Base-by-base conservation (phyloP, 257 asterid species). In the Gynochthodes officinalis region DNA sequence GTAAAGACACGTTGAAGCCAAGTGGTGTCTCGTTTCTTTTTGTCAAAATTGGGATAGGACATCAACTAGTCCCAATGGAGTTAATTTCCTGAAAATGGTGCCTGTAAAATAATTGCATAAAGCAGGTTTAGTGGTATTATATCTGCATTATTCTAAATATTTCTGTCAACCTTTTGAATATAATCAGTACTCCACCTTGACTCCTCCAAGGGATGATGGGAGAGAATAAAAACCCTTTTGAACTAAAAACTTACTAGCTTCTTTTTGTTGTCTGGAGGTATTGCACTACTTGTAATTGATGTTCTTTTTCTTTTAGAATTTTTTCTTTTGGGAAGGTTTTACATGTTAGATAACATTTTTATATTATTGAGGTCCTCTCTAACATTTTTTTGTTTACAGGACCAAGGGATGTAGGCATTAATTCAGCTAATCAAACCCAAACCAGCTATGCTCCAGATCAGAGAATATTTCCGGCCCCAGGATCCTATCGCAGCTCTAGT, bases 381-480 rank as follows among this genome's bases (percentile, higher is more conserved):
- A 19, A 39, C 32, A 19, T 18, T 9, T 59, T 5, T 32, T 9
- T 15, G 53, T 76, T 42, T 42, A 66, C 84, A 82, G 92, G 94
- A 74, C 84, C 88, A n/a, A 16, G 58, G 40, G 53, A 65, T 63
- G 64, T 48, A 39, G 73, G 76, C 30, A 39, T 39, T 79, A 48
- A 76, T 71, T 79, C 87, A 14, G 71, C 74, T 40, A 78, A 84
- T 82, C 91, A 73, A 48, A 28, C 63, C 42, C 67, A 44, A 57
- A 30, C 48, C 60, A 63, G 53, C 69, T 78, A 80, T 79, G 49
- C 77, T 72, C 82, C 85, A 0, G 82, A 77, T 37, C 83, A 67
- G 68, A 80, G 80, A 46, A 60, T 69, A n/a, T 75, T 62, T 81
- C 84, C 77, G 71, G 70, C 39, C 64, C 91, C 84, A 3, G 76